Percentiles rank a stretch among this genome's conserved stretches.
These are phyloP conservation scores for Westerdykella sp. DNA, from an alignment of 2,329 filamentous ascomycete species.

Conservation along the genomic window DNA sequence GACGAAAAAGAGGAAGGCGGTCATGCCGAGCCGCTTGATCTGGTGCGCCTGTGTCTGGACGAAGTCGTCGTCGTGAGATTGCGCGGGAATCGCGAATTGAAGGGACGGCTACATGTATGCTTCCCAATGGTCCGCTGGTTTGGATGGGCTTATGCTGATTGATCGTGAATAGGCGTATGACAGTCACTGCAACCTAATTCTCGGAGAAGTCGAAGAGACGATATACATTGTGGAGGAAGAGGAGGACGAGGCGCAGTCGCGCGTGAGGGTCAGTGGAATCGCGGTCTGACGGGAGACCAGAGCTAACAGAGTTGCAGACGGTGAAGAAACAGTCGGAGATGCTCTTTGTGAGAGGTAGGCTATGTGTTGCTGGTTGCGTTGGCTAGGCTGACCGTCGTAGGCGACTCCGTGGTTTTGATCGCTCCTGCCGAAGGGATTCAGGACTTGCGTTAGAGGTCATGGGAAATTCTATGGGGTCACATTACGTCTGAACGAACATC, in stretches of 20 bases:
- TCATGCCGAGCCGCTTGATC: constrained; percentile 81
- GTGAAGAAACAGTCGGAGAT: constrained; percentile 97
- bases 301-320: constrained; percentile 51
- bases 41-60: constrained; percentile 89
- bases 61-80: constrained; percentile 97
- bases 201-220: constrained; percentile 95
- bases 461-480: background rate
- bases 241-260: constrained; percentile 62
- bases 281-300: constrained; percentile 1
- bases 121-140: constrained; percentile 9
- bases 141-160: constrained; percentile 6
- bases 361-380: constrained; percentile 1
- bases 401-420: constrained; percentile 48
- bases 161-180: constrained; percentile 71
- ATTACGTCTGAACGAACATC: background rate
- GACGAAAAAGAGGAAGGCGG: constrained; percentile 73
- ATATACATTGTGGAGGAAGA: constrained; percentile 90
- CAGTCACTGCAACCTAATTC: constrained; percentile 93
- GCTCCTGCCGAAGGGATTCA: constrained; percentile 32
- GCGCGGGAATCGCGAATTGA: constrained; percentile 88
- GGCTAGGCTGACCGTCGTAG: constrained; percentile 18
- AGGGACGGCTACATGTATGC: constrained; percentile 83
- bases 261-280: constrained; percentile 14
- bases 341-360: constrained; percentile 89
- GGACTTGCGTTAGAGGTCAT: background rate